Evolutionary conservation across 495 filamentous ascomycete genomes (phyloP), one percentile per base, ranked within the genome.

Genomic region (Hyaloscypha hepaticicola): DNA sequence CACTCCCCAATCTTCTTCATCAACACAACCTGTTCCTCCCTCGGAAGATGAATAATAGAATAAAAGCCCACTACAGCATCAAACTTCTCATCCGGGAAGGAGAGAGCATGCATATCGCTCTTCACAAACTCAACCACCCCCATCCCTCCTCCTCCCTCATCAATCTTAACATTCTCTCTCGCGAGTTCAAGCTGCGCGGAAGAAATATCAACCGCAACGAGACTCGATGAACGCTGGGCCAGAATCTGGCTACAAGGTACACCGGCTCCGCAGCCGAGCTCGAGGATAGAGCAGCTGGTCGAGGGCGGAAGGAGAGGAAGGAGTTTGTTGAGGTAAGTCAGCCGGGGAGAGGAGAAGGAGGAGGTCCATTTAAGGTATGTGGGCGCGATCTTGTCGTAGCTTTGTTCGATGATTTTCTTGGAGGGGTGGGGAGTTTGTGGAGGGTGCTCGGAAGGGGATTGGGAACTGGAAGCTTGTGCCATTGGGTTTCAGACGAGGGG

Each of bases 41-140:
- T 71, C 5, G 79, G 79, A 1, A 82, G 70, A 64, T 82, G 80
- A 55, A 81, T 74, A 33, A 81, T 71, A 5, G 77, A 76, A 58
- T 79, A 80, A 63, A 83, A 72, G 0, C 64, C 77, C 12, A 79
- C 38, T 1, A 81, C 78, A 1, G 78, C 79, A 58, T 76, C 69
- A 59, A 82, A 77, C 3, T 62, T 61, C 27, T 27, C 69, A 0
- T 53, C 50, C 0, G 48, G 27, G 66, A 81, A 79, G 8, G 66
- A 11, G 0, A 83, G 65, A 0, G 61, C 65, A 66, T 75, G 73
- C 79, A 82, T 83, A 60, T 82, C 79, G 1, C 73, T 75, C 24
- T 75, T 55, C 19, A 76, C 63, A 1, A 77, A 65, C 14, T 64
- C 63, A 7, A 75, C 67, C 19, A 0, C 2, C 31, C 7, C 31